Evolutionary conservation across 305 asterid species (phyloP).

Genomic region (Solanum hybrid): DNA sequence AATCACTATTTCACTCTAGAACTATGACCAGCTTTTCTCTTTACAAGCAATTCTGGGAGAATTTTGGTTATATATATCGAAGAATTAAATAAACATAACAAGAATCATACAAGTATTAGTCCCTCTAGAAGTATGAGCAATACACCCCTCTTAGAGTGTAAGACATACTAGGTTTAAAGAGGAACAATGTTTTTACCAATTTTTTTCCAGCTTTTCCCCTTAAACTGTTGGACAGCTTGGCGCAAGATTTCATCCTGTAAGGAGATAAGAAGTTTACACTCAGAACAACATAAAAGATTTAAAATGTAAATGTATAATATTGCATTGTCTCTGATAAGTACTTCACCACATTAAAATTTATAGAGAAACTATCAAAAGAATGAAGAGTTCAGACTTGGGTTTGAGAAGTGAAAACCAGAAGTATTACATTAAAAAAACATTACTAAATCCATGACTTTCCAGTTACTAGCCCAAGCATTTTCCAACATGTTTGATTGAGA

Average conservation of each 20-base stretch:
- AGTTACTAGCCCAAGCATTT: neutral
- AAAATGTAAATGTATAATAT: neutral
- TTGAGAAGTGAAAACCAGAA: neutral
- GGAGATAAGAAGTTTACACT: conserved; percentile 2
- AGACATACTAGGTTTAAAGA: neutral
- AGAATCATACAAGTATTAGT: neutral
- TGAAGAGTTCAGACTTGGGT: neutral
- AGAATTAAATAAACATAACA: neutral
- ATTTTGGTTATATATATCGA: neutral
- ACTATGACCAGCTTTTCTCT: neutral
- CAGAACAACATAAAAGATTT: neutral
- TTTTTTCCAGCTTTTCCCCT: conserved; percentile 98
- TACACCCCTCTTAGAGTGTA: neutral
- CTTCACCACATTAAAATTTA: neutral
- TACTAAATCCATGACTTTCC: neutral
- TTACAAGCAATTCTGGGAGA: neutral
- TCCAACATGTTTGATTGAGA: neutral
- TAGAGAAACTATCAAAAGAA: neutral
- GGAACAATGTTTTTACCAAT: conserved; percentile 42
- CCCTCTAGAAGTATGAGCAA: neutral
- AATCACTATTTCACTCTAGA: neutral
- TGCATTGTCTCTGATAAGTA: neutral
- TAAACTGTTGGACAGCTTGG: conserved; percentile 83
- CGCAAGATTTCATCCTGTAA: conserved; percentile 82
- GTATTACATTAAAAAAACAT: neutral